A percentile compares a stretch with the other conserved stretches of the same genome.
These are phyloP conservation scores for Citrus australasica DNA, from an alignment of 345 rosid species.

Conservation along the genomic window DNA sequence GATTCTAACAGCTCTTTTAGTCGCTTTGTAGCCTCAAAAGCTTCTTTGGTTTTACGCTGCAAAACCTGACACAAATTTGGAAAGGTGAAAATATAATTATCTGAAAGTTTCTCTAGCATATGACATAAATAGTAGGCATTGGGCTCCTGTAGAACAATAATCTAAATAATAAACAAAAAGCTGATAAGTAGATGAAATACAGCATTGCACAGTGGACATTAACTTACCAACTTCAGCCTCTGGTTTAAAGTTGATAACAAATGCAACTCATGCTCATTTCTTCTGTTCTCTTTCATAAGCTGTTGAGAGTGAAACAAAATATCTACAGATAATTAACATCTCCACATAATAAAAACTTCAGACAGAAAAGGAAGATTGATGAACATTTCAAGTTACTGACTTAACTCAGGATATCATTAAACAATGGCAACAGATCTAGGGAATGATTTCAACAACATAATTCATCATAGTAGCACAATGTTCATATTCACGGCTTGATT, in stretches of 20 bases:
- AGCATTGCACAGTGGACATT: constrained; percentile 11
- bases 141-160: background rate
- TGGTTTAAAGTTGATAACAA: constrained; percentile 56
- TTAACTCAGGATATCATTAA: background rate
- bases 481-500: background rate
- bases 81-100: constrained; percentile 5
- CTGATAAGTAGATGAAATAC: background rate
- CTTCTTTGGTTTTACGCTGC: constrained; percentile 75
- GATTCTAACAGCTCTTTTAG: constrained; percentile 48
- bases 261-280: constrained; percentile 54
- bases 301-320: constrained; percentile 27
- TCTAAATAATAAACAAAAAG: background rate
- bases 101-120: background rate
- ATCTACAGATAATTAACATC: background rate
- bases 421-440: background rate
- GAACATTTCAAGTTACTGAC: background rate
- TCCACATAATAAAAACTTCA: background rate
- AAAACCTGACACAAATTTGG: constrained; percentile 46
- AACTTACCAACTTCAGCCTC: constrained; percentile 65
- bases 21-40: constrained; percentile 52
- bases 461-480: background rate
- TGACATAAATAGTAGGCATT: background rate
- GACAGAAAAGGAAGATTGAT: background rate
- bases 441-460: background rate
- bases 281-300: constrained; percentile 85